phyloP scores from a whole-genome alignment of 345 rosid species.

The Citrus medica region DNA sequence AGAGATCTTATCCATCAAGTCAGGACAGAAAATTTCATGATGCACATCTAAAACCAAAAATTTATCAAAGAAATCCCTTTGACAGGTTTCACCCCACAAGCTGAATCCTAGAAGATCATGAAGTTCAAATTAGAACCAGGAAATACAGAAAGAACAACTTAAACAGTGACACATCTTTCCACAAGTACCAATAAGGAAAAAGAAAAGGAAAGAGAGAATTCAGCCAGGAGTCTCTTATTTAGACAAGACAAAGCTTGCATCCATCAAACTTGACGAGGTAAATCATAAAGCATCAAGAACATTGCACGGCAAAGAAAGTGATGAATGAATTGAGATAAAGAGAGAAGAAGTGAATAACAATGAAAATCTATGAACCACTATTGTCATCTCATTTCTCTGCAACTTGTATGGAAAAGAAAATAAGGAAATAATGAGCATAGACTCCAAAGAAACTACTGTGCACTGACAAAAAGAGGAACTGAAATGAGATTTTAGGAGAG shows the following conservation, averaged over 20 bases:
- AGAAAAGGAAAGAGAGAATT: not conserved
- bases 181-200: not conserved
- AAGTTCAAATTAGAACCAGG: not conserved
- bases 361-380: not conserved
- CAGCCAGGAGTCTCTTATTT: too few relatives aligned
- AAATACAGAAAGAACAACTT: not conserved
- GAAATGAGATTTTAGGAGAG: not conserved
- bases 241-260: not conserved
- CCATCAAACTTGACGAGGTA: not conserved
- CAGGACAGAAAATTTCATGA: not conserved
- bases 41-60: not conserved
- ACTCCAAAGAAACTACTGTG: not conserved
- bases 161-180: not conserved
- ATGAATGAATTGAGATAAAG: not conserved
- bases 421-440: not conserved
- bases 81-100: not conserved
- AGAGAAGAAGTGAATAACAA: not conserved
- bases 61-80: not conserved
- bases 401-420: not conserved
- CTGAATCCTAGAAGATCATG: not conserved
- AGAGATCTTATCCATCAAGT: conserved; percentile 1
- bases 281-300: not conserved
- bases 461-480: not conserved
- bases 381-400: not conserved
- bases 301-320: not conserved